Conservation (phyloP, 495 filamentous ascomycete genomes). For the Trichoderma reesei region DNA sequence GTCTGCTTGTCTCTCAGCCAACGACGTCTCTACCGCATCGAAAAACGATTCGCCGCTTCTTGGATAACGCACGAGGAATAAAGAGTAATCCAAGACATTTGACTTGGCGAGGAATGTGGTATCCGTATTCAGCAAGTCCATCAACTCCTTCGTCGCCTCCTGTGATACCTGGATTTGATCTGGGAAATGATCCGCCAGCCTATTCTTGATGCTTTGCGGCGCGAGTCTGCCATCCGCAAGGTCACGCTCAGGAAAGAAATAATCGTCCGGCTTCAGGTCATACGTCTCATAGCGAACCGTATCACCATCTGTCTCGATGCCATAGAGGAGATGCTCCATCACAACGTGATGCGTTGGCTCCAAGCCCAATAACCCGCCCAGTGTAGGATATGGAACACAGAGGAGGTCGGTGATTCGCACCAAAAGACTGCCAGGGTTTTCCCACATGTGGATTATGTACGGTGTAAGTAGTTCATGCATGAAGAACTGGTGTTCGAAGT, state of each 20-base stretch:
- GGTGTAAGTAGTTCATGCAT: conserved; percentile 48
- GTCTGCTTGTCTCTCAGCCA: conserved; percentile 12
- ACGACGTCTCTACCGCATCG: conserved; percentile 14
- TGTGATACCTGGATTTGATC: conserved; percentile 50
- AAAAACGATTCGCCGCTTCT: neutral
- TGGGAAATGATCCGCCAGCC: conserved; percentile 52
- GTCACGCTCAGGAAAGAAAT: conserved; percentile 64
- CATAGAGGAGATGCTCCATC: conserved; percentile 63
- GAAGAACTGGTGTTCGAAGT: conserved; percentile 62
- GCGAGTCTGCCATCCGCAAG: conserved; percentile 49
- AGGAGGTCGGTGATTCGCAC: conserved; percentile 63
- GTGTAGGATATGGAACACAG: conserved; percentile 37
- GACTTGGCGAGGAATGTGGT: conserved; percentile 47
- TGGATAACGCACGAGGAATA: conserved; percentile 49
- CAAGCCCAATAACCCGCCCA: conserved; percentile 45
- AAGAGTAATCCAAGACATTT: conserved; percentile 60
- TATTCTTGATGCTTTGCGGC: conserved; percentile 46
- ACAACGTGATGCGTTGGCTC: conserved; percentile 58
- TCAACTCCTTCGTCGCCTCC: conserved; percentile 42
- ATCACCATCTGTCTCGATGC: conserved; percentile 25
- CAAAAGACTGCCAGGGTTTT: conserved; percentile 45
- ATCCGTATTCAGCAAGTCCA: conserved; percentile 41
- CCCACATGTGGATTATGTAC: conserved; percentile 50
- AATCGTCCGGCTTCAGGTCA: conserved; percentile 61
- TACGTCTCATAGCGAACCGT: conserved; percentile 54